phyloP scores from a whole-genome alignment of 257 asterid genomes.

The Voacanga thouarsii region DNA sequence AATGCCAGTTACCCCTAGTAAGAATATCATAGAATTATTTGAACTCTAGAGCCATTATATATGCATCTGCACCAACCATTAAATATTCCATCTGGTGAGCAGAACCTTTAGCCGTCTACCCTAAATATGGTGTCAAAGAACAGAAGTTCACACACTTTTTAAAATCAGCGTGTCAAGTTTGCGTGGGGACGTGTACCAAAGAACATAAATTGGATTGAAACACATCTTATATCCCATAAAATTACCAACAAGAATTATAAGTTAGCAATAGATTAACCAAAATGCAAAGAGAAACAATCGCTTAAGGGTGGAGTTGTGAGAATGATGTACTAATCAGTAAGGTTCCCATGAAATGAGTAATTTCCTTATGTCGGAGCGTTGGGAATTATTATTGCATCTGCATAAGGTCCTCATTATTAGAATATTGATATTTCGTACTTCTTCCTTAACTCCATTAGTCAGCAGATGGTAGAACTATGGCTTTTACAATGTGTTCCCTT shows the following conservation, averaged over 20 bases:
- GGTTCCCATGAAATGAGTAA: background rate
- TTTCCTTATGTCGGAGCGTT: background rate
- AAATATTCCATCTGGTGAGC: background rate
- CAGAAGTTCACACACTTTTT: background rate
- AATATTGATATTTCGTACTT: background rate
- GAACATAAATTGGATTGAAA: background rate
- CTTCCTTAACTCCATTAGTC: background rate
- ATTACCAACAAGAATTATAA: background rate
- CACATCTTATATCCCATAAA: background rate
- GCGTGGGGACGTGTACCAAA: background rate
- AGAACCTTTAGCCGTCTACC: background rate
- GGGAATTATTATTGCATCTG: background rate
- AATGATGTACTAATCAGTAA: background rate
- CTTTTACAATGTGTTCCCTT: background rate
- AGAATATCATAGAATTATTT: background rate
- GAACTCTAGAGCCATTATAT: background rate
- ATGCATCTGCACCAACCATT: background rate
- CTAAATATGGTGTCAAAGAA: background rate
- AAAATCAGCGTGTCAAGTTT: background rate
- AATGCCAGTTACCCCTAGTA: background rate
- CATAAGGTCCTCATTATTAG: background rate
- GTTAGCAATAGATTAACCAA: background rate
- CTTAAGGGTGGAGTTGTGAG: background rate
- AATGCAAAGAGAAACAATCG: background rate
- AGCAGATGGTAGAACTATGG: background rate